phyloP scores from a whole-genome alignment of 768 basidiomycete genomes.

The Pholiota microspora region DNA sequence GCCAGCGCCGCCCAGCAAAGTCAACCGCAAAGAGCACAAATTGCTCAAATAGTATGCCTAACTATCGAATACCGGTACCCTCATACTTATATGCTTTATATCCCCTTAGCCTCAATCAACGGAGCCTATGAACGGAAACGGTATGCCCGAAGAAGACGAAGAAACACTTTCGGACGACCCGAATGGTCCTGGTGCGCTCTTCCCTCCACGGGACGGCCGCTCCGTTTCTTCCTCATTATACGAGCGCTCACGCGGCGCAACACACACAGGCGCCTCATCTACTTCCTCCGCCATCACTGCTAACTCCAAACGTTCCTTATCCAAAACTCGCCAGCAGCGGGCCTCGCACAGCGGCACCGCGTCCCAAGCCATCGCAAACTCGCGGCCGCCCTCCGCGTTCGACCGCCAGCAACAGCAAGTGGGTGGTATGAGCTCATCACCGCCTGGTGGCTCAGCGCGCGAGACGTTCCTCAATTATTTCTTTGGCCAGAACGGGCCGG shows the following conservation, averaged over 20 bases:
- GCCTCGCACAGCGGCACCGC: conserved; percentile 13
- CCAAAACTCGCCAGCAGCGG: conserved; percentile 28
- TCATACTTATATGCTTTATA: too few relatives aligned
- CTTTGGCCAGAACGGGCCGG: conserved; percentile 89
- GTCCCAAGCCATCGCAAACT: conserved; percentile 9
- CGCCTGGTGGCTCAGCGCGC: conserved; percentile 58
- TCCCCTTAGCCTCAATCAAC: conserved; percentile 70
- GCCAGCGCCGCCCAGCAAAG: conserved; percentile 55
- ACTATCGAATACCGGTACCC: too few relatives aligned
- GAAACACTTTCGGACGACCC: conserved; percentile 62
- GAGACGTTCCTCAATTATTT: conserved; percentile 98
- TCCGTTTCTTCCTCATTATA: conserved; percentile 77
- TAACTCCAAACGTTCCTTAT: conserved; percentile 32
- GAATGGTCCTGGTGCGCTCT: conserved; percentile 50
- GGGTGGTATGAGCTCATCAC: conserved; percentile 25
- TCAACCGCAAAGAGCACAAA: conserved; percentile 39
- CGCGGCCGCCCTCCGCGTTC: conserved; percentile 34
- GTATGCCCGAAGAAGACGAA: conserved; percentile 51
- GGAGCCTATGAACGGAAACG: conserved; percentile 59
- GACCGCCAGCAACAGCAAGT: conserved; percentile 10
- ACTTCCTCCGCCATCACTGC: conserved; percentile 25
- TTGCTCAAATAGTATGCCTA: conserved; percentile 51
- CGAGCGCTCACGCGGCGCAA: conserved; percentile 57
- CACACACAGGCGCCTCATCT: conserved; percentile 33
- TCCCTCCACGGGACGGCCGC: conserved; percentile 53